A percentile compares a stretch with the other conserved stretches of the same genome.
Evolutionary conservation across 1,139 yeast species (phyloP).

Genomic region (Scheffersomyces titani): DNA sequence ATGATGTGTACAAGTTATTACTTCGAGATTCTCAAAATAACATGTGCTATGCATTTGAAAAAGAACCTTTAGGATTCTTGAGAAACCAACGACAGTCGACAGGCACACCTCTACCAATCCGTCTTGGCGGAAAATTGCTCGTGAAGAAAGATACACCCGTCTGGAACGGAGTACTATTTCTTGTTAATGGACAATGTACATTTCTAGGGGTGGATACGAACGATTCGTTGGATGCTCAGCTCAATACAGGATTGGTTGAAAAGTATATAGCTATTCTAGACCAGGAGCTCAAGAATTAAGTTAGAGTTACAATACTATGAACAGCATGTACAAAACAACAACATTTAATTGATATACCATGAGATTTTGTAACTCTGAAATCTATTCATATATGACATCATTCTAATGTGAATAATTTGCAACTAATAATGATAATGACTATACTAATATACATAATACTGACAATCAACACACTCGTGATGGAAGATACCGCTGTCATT

Average conservation of each 20-base stretch:
- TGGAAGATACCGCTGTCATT: background rate
- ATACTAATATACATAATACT: background rate
- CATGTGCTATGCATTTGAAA: slow-evolving; percentile 42
- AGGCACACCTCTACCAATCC: slow-evolving; percentile 34
- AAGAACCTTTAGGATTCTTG: slow-evolving; percentile 37
- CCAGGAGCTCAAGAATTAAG: slow-evolving; percentile 15
- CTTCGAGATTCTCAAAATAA: slow-evolving; percentile 33
- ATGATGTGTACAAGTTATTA: slow-evolving; percentile 29
- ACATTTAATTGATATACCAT: too few relatives aligned
- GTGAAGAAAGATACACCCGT: slow-evolving; percentile 35
- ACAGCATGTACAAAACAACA: background rate
- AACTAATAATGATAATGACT: slow-evolving; percentile 1
- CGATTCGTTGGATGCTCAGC: slow-evolving; percentile 23
- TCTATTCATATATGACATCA: too few relatives aligned
- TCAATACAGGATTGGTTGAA: slow-evolving; percentile 34
- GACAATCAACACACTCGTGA: background rate
- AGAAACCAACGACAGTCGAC: slow-evolving; percentile 16
- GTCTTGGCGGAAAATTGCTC: slow-evolving; percentile 40
- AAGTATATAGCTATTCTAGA: slow-evolving; percentile 36
- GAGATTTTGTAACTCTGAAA: too few relatives aligned
- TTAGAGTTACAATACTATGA: background rate
- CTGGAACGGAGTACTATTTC: slow-evolving; percentile 35
- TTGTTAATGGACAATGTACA: slow-evolving; percentile 30
- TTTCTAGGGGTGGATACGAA: slow-evolving; percentile 30
- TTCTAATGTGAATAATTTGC: slow-evolving; percentile 3